A percentile compares a stretch with the other conserved stretches of the same genome.
Evolutionary conservation across 345 rosid species (phyloP).

Genomic region (Linum tenue): DNA sequence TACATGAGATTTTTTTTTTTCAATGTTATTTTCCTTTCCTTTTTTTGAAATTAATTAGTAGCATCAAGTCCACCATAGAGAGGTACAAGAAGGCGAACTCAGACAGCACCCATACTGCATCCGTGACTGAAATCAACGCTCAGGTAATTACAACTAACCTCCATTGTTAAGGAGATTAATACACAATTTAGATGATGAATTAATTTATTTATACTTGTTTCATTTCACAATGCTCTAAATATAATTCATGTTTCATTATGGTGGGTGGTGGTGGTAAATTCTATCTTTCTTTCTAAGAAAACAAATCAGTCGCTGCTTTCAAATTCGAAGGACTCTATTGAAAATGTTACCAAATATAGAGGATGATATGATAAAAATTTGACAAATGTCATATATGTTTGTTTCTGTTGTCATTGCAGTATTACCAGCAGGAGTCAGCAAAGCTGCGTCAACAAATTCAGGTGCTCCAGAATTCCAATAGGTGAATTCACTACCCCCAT

Average conservation of each 20-base stretch:
- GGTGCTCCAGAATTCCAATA: constrained; percentile 83
- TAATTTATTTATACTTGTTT: neutral
- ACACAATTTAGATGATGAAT: too few species aligned
- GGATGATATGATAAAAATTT: too few species aligned
- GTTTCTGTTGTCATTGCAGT: constrained; percentile 31
- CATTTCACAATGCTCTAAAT: neutral
- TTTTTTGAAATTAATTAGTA: constrained; percentile 11
- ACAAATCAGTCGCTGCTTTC: neutral
- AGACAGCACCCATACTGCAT: constrained; percentile 44
- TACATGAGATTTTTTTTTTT: too few species aligned
- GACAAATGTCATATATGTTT: too few species aligned
- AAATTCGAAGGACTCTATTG: neutral
- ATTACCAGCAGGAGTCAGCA: constrained; percentile 93
- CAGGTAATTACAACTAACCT: constrained; percentile 38
- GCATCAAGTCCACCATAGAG: constrained; percentile 82
- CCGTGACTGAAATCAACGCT: constrained; percentile 91
- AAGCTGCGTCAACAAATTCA: constrained; percentile 92
- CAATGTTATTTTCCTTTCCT: neutral
- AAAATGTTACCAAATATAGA: too few species aligned
- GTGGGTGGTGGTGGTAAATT: neutral
- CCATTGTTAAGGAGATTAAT: neutral
- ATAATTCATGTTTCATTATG: neutral
- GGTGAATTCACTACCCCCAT: constrained; percentile 31
- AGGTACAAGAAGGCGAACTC: constrained; percentile 91
- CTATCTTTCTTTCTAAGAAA: neutral